Conservation (phyloP, 2,329 filamentous ascomycete genomes). For the Apiospora saccharicola region DNA sequence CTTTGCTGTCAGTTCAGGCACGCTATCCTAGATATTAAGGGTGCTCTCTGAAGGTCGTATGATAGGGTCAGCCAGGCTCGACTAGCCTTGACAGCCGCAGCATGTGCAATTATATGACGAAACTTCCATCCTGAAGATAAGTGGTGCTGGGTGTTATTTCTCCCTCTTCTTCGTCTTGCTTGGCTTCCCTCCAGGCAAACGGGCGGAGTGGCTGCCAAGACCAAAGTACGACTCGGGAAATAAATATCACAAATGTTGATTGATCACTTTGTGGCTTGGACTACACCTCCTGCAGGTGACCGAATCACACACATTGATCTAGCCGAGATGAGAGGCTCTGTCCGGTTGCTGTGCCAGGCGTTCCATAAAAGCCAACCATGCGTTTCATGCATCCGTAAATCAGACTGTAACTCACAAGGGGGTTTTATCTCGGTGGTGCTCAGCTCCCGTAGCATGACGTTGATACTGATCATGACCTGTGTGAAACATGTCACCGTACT, state of each 20-base stretch:
- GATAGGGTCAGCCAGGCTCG: background rate
- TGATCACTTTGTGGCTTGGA: background rate
- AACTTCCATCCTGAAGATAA: too few relatives aligned
- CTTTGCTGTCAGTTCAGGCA: background rate
- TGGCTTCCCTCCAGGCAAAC: too few relatives aligned
- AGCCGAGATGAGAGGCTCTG: constrained; percentile 8
- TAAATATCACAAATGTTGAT: background rate
- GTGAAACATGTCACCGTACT: too few relatives aligned
- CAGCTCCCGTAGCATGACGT: background rate
- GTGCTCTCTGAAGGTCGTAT: background rate
- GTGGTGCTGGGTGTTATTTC: background rate
- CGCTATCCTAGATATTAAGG: background rate
- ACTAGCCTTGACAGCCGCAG: background rate
- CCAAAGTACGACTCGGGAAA: background rate
- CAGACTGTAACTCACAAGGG: background rate
- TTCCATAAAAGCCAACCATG: background rate
- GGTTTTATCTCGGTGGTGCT: background rate
- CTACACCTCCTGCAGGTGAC: background rate
- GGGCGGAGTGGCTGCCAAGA: too few relatives aligned
- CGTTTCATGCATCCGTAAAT: background rate
- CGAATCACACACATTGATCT: background rate
- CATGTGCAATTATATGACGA: background rate
- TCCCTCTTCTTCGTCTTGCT: too few relatives aligned
- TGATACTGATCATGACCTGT: background rate
- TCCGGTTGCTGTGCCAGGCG: background rate